Conservation (phyloP, 1,284 basidiomycete species). For the Pseudozyma tsukubaensis region DNA sequence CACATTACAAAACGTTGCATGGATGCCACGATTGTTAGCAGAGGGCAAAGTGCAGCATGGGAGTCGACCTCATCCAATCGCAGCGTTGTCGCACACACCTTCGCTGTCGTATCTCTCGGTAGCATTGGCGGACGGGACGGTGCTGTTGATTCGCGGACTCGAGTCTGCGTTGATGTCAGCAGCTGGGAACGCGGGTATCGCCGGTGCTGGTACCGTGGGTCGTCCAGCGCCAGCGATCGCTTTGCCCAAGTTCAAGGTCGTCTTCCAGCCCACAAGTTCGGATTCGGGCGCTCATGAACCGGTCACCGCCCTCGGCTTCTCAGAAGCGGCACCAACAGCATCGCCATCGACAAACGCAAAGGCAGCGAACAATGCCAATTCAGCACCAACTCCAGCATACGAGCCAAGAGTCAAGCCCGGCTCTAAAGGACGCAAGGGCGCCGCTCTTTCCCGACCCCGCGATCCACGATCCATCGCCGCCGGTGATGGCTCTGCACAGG, state of each 20-base stretch:
- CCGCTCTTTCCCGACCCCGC: constrained; percentile 22
- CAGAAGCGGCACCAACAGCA: constrained; percentile 70
- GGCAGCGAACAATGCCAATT: background rate
- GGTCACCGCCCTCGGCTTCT: constrained; percentile 90
- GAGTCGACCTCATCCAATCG: constrained; percentile 70
- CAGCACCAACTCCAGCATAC: constrained; percentile 16
- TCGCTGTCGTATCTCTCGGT: constrained; percentile 87
- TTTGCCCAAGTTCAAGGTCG: constrained; percentile 67
- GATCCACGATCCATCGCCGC: constrained; percentile 20
- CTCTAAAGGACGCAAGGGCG: constrained; percentile 42
- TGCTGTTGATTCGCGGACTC: constrained; percentile 88
- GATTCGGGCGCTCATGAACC: constrained; percentile 75
- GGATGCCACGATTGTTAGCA: constrained; percentile 53
- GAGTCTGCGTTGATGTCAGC: constrained; percentile 80
- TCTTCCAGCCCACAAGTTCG: constrained; percentile 49
- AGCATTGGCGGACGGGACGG: constrained; percentile 92
- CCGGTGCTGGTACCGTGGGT: constrained; percentile 1
- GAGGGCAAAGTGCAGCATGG: constrained; percentile 64
- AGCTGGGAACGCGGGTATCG: constrained; percentile 41
- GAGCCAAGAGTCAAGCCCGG: constrained; percentile 35
- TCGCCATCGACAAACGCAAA: constrained; percentile 4
- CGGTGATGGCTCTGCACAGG: constrained; percentile 4
- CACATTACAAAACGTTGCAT: constrained; percentile 10
- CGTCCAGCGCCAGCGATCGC: constrained; percentile 41
- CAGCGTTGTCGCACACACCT: constrained; percentile 81